These are phyloP conservation scores for Leonotis leonurus DNA, from an alignment of 257 asterid genomes.

Conservation along the genomic window DNA sequence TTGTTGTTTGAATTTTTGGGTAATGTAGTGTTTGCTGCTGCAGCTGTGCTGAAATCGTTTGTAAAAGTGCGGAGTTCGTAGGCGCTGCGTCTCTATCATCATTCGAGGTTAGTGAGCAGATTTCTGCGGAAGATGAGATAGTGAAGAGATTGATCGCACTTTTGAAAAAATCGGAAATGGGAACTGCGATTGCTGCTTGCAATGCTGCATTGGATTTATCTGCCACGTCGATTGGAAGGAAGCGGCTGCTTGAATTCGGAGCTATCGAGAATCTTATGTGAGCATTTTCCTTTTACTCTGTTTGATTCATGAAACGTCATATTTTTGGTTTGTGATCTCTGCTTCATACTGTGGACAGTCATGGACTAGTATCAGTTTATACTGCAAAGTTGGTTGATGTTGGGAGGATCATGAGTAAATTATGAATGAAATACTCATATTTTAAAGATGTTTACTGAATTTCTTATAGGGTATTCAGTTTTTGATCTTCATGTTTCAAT, in stretches of 20 bases:
- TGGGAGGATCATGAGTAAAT: neutral
- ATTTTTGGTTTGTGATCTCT: slow-evolving; percentile 8
- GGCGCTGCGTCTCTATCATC: slow-evolving; percentile 58
- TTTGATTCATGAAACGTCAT: neutral
- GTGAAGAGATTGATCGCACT: slow-evolving; percentile 46
- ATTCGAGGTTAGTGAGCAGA: slow-evolving; percentile 48
- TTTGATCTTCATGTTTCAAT: neutral
- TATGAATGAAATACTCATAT: neutral
- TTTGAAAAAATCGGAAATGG: slow-evolving; percentile 27
- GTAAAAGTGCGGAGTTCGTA: slow-evolving; percentile 42
- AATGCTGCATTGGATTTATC: slow-evolving; percentile 66
- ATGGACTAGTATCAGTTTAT: neutral
- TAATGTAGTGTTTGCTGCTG: neutral
- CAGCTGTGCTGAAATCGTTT: slow-evolving; percentile 44
- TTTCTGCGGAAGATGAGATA: slow-evolving; percentile 44
- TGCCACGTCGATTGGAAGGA: slow-evolving; percentile 47
- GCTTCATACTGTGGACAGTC: neutral
- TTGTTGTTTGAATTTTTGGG: neutral
- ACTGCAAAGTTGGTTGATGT: neutral
- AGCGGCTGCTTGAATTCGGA: slow-evolving; percentile 36
- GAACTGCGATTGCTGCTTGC: slow-evolving; percentile 52
- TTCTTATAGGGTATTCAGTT: neutral
- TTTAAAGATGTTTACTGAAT: neutral
- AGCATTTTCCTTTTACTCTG: slow-evolving; percentile 24
- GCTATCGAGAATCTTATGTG: slow-evolving; percentile 55